Base-by-base conservation (phyloP, 2,329 filamentous ascomycete species). In the Fusarium cyanostomum region DNA sequence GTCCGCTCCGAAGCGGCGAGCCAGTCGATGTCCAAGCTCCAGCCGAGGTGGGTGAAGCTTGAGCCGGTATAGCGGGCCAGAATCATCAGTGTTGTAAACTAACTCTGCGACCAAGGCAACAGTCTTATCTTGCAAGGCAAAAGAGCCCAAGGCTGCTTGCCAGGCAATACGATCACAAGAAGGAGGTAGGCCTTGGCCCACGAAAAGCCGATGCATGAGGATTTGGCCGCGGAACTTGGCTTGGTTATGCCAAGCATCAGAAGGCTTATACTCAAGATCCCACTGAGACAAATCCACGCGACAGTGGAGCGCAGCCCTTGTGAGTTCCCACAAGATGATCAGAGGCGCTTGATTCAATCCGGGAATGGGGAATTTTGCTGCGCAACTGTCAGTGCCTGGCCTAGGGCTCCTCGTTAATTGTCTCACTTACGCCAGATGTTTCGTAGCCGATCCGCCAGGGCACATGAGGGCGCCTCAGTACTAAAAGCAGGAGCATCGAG, bases 1-100 rank as follows among this genome's bases (percentile, higher is more conserved):
- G 61, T 89, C 86, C 0, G 80, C 73, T 0, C 86, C 86, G 62
- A 87, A 87, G 5, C 81, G 81, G 11, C 86, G 80, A 16, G 76
- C 75, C 0, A 89, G 71, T 2, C 86, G 82, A 69, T 86, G 80
- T 0, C 81, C 76, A 3, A 77, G 68, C 24, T 86, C 82, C 2
- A 86, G 68, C 9, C 73, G 77, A 2, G 87, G 66, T 0, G 84
- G 81, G 2, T 79, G 75, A 9, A 89, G 76, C 6, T 75, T 77
- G 5, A 88, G 66, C 0, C 67, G 58, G 56, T 86, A 84, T 0
- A 82, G 48, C 0, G 81, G 78, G 0, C 78, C 80, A 0, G 62
- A 71, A 4, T 70, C 66, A 2, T 73, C 65, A 0, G 68, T 48
- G 33, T 75, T 79, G 30, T 76, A 78, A 0, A 73, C 71, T 9